Base-by-base conservation (phyloP, 2,329 filamentous ascomycete species). In the Aspergillus neoniger region DNA sequence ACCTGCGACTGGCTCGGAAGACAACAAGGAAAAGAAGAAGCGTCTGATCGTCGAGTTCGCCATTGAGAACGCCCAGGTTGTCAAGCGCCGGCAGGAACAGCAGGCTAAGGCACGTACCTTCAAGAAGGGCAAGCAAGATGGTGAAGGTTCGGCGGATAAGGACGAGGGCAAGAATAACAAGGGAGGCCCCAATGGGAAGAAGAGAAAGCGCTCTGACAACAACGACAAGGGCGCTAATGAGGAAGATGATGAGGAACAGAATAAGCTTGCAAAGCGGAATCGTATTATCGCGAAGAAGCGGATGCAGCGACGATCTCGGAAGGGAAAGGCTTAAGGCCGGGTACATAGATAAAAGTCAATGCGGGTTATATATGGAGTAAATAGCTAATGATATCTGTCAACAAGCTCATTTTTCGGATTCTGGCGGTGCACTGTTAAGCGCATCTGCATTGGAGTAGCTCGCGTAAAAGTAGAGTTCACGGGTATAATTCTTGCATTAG, bases 11-110 rank as follows among this genome's bases (percentile, higher is more conserved):
- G 65, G 65, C 4, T 63, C 73, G n/a, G 68, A 70, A 9, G 76
- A 74, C 1, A 66, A 69, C 28, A 73, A 85, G 56, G 92, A 95
- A 65, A 91, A 90, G 78, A 94, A 92, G 74, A 93, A 95, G 77
- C 85, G 95, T 12, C 79, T 99, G 55, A 92, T 99, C 72, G 94
- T 94, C 39, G 96, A 99, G 76, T 99, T 99, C 74, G 92, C 95
- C 19, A 96, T 99, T 74, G 95, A 99, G 79, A 99, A 99, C 70
- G 93, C 92, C 1, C 93, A 97, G 71, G 95, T 99, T 1, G 89
- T 99, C n/a, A 85, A 88, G 67, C 85, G 95, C 65, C 85, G 96
- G 25, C 76, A 74, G 59, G 75, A 72, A 61, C 67, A 70, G 58
- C 73, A 74, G 58, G 69, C 66, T 32, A 72, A 65, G 60, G 63